Percentiles rank a stretch among this genome's conserved stretches.
phyloP scores from a whole-genome alignment of 129 eudicot species.

The Centella asiatica region DNA sequence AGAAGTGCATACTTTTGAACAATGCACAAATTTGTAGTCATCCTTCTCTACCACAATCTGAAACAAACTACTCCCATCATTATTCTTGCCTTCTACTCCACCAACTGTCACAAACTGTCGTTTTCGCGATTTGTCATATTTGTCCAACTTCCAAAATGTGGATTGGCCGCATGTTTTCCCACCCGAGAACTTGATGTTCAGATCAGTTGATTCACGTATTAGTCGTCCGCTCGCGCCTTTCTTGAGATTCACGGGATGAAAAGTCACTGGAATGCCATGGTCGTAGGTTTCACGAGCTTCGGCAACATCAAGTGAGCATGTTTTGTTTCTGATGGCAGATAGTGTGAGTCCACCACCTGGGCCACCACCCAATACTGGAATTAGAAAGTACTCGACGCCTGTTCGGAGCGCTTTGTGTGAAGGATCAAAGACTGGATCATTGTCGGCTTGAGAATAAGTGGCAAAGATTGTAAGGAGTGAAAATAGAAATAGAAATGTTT shows the following conservation, averaged over 20 bases:
- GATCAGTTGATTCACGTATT: neutral
- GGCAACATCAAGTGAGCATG: slow-evolving; percentile 24
- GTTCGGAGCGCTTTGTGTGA: slow-evolving; percentile 7
- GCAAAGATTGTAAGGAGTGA: slow-evolving; percentile 5
- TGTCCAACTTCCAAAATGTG: slow-evolving; percentile 1
- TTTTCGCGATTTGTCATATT: neutral
- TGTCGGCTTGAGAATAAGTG: neutral
- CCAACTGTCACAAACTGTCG: slow-evolving; percentile 5
- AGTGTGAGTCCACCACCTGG: slow-evolving; percentile 22
- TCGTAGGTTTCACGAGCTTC: neutral
- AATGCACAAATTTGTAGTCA: neutral
- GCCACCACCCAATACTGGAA: slow-evolving; percentile 15
- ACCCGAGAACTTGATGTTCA: neutral
- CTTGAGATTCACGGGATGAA: slow-evolving; percentile 1
- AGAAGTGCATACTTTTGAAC: neutral
- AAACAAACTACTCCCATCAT: neutral
- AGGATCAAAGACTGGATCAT: slow-evolving; percentile 15
- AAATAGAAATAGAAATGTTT: neutral
- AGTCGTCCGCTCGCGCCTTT: neutral
- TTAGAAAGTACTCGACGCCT: slow-evolving; percentile 10
- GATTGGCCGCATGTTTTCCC: neutral
- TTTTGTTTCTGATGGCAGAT: slow-evolving; percentile 17
- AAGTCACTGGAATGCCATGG: neutral
- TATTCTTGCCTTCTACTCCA: neutral
- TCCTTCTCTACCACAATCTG: neutral